A percentile compares a stretch with the other conserved stretches of the same genome.
These are phyloP conservation scores for Tetracladium setigerum DNA, from an alignment of 495 filamentous ascomycete genomes.

Conservation along the genomic window DNA sequence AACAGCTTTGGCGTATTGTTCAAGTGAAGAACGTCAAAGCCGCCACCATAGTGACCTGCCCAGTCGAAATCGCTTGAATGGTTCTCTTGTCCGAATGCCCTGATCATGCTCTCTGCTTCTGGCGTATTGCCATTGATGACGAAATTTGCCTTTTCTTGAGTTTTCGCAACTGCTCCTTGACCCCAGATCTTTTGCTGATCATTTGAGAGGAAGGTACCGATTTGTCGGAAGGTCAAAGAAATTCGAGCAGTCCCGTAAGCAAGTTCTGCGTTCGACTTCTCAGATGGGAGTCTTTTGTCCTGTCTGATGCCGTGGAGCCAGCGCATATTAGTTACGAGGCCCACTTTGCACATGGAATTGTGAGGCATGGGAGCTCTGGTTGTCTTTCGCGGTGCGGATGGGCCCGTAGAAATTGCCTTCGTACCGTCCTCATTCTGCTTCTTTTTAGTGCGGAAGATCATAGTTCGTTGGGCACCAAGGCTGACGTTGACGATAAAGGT, in stretches of 20 bases:
- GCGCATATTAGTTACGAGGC: slow-evolving; percentile 68
- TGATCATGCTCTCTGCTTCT: slow-evolving; percentile 62
- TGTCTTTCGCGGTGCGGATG: slow-evolving; percentile 33
- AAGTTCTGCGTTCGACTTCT: slow-evolving; percentile 63
- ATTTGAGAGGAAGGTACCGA: slow-evolving; percentile 72
- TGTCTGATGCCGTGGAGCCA: slow-evolving; percentile 88
- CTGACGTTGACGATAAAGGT: slow-evolving; percentile 89
- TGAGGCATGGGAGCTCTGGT: slow-evolving; percentile 75
- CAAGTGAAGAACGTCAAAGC: slow-evolving; percentile 82
- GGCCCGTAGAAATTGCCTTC: slow-evolving; percentile 4
- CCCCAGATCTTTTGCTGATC: slow-evolving; percentile 72
- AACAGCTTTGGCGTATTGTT: slow-evolving; percentile 44
- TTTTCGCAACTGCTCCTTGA: slow-evolving; percentile 74
- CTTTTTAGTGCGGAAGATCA: slow-evolving; percentile 83
- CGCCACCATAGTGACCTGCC: slow-evolving; percentile 66
- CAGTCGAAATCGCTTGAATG: slow-evolving; percentile 66
- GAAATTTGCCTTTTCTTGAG: slow-evolving; percentile 39
- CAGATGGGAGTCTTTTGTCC: slow-evolving; percentile 63
- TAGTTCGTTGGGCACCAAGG: slow-evolving; percentile 82
- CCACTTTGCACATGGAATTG: slow-evolving; percentile 80
- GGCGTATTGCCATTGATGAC: slow-evolving; percentile 62
- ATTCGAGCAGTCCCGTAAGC: slow-evolving; percentile 73
- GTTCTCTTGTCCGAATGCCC: slow-evolving; percentile 82
- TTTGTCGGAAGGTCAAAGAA: slow-evolving; percentile 85
- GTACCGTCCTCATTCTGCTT: slow-evolving; percentile 3